These are phyloP conservation scores for Auriscalpium orientale DNA, from an alignment of 768 basidiomycete species.

Conservation along the genomic window DNA sequence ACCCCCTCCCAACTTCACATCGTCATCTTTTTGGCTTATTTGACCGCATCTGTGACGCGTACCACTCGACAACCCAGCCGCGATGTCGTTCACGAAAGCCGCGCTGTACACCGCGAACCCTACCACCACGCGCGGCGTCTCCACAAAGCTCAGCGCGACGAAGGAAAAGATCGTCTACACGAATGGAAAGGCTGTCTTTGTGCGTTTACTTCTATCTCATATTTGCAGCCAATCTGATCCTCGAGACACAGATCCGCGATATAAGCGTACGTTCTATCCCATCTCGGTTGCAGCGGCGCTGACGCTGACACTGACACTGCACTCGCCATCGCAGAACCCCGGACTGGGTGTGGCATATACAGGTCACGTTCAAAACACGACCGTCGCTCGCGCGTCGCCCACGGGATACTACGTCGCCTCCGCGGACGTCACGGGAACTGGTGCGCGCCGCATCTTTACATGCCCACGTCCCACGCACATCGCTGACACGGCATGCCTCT, in stretches of 20 bases:
- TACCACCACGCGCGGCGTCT: slow-evolving; percentile 52
- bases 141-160: slow-evolving; percentile 65
- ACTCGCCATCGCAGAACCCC: slow-evolving; percentile 47
- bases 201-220: slow-evolving; percentile 30
- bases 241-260: slow-evolving; percentile 10
- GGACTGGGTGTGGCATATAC: slow-evolving; percentile 56
- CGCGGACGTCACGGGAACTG: slow-evolving; percentile 74
- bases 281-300: neutral
- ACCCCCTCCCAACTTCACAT: neutral
- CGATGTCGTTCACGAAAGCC: slow-evolving; percentile 45
- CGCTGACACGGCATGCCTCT: neutral
- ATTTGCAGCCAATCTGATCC: neutral
- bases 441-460: slow-evolving; percentile 32
- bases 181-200: slow-evolving; percentile 79
- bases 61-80: neutral
- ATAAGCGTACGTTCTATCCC: slow-evolving; percentile 10
- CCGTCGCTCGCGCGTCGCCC: slow-evolving; percentile 86
- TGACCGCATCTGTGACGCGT: slow-evolving; percentile 4
- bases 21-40: neutral
- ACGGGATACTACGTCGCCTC: slow-evolving; percentile 95
- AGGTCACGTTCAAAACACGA: slow-evolving; percentile 77
- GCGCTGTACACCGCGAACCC: slow-evolving; percentile 65
- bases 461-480: neutral
- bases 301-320: neutral
- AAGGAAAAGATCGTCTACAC: slow-evolving; percentile 83